These are phyloP conservation scores for Tulasnella calospora DNA, from an alignment of 768 basidiomycete species.

Conservation along the genomic window DNA sequence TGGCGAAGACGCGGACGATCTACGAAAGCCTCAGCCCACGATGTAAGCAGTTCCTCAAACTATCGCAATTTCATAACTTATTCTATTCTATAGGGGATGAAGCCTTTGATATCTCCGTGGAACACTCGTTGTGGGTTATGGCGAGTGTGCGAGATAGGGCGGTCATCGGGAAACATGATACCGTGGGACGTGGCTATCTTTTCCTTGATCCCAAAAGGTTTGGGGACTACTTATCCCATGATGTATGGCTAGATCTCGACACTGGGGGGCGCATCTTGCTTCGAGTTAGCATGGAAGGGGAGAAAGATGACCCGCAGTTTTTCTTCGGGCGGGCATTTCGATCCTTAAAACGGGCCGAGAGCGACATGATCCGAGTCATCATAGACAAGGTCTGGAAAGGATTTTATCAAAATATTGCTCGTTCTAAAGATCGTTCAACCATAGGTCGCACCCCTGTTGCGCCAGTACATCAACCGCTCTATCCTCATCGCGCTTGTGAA, in stretches of 20 bases:
- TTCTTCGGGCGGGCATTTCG: conserved; percentile 96
- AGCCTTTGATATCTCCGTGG: conserved; percentile 90
- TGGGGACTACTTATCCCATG: conserved; percentile 83
- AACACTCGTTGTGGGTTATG: conserved; percentile 95
- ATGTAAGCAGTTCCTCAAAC: conserved; percentile 51
- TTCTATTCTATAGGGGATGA: conserved; percentile 73
- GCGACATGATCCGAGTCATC: conserved; percentile 92
- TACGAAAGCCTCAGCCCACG: conserved; percentile 87
- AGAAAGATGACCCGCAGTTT: conserved; percentile 96
- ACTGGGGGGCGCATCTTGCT: conserved; percentile 77
- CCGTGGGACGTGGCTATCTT: conserved; percentile 83
- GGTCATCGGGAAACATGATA: conserved; percentile 87
- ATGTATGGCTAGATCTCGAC: conserved; percentile 88
- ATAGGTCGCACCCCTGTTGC: conserved; percentile 92
- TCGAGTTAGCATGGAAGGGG: conserved; percentile 95
- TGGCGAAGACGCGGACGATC: conserved; percentile 93
- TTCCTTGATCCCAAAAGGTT: conserved; percentile 86
- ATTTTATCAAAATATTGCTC: not conserved
- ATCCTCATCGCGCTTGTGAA: conserved; percentile 78
- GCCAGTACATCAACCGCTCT: conserved; percentile 71
- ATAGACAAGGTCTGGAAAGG: conserved; percentile 77
- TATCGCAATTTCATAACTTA: conserved; percentile 21
- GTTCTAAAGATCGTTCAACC: not conserved
- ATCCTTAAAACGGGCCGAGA: conserved; percentile 85
- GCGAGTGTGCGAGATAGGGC: conserved; percentile 89